Conservation (phyloP, 495 filamentous ascomycete species). For the Bathelium albidoporum region DNA sequence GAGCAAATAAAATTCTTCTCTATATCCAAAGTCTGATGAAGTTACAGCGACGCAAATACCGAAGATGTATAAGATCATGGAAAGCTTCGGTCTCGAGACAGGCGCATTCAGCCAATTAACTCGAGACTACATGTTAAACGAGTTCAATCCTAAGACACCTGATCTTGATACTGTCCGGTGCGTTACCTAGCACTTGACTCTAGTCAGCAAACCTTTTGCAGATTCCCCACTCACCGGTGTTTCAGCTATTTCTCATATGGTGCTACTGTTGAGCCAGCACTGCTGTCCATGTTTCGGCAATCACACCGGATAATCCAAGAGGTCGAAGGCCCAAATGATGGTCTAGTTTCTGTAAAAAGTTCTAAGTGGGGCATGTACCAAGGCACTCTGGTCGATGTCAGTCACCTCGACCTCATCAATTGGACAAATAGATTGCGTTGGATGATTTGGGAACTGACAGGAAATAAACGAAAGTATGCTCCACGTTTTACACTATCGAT, state of each 20-base stretch:
- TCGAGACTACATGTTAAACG: conserved; percentile 62
- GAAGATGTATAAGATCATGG: conserved; percentile 57
- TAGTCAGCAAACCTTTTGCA: neutral
- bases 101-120: conserved; percentile 83
- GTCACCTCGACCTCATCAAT: conserved; percentile 89
- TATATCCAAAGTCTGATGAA: neutral
- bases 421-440: conserved; percentile 82
- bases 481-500: neutral
- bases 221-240: neutral
- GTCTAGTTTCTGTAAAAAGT: conserved; percentile 79
- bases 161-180: conserved; percentile 60
- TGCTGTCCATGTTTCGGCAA: conserved; percentile 63
- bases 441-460: conserved; percentile 55
- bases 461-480: conserved; percentile 58
- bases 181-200: conserved; percentile 1
- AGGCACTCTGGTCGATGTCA: conserved; percentile 79
- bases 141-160: conserved; percentile 73
- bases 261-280: conserved; percentile 54
- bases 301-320: conserved; percentile 61
- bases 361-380: conserved; percentile 86
- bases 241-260: conserved; percentile 82
- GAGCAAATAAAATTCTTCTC: conserved; percentile 16
- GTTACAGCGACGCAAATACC: conserved; percentile 39
- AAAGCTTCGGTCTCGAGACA: conserved; percentile 59
- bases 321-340: conserved; percentile 79